Conservation (phyloP, 495 filamentous ascomycete genomes). For the Tuber magnatum region DNA sequence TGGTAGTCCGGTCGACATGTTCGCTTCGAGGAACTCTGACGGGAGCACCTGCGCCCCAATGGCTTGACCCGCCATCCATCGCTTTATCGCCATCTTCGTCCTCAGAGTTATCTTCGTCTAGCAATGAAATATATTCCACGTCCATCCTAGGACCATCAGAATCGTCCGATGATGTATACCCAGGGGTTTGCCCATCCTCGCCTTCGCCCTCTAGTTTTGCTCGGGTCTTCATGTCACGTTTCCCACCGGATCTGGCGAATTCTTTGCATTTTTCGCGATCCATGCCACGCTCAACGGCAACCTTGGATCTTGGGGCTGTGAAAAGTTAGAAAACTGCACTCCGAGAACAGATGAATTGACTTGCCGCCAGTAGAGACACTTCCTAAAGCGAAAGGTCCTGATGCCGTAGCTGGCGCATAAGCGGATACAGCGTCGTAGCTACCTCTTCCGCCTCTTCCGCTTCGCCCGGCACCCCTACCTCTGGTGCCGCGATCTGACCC, state of each 20-base stretch:
- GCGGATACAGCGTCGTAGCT: constrained; percentile 9
- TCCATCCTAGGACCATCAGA: constrained; percentile 36
- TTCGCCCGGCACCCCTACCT: constrained; percentile 28
- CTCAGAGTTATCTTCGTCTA: constrained; percentile 16
- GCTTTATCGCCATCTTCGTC: constrained; percentile 17
- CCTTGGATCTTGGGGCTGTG: constrained; percentile 23
- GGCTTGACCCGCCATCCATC: neutral
- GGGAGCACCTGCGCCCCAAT: constrained; percentile 36
- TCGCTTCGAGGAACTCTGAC: constrained; percentile 30
- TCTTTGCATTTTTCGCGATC: constrained; percentile 7
- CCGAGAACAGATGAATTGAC: neutral
- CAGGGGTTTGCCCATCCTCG: constrained; percentile 12
- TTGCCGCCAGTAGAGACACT: constrained; percentile 25
- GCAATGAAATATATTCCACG: constrained; percentile 34
- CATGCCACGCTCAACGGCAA: constrained; percentile 29
- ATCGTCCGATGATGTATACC: constrained; percentile 26
- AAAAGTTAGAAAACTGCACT: constrained; percentile 4
- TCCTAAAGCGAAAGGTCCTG: constrained; percentile 35
- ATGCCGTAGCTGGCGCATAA: constrained; percentile 14
- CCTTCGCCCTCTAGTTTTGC: neutral
- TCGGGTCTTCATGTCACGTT: constrained; percentile 4
- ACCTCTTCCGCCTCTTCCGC: constrained; percentile 18
- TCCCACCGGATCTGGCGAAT: neutral
- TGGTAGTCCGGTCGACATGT: constrained; percentile 27
- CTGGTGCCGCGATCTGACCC: constrained; percentile 9